Conservation (phyloP, 768 basidiomycete genomes). For the Phylloporus sp. region DNA sequence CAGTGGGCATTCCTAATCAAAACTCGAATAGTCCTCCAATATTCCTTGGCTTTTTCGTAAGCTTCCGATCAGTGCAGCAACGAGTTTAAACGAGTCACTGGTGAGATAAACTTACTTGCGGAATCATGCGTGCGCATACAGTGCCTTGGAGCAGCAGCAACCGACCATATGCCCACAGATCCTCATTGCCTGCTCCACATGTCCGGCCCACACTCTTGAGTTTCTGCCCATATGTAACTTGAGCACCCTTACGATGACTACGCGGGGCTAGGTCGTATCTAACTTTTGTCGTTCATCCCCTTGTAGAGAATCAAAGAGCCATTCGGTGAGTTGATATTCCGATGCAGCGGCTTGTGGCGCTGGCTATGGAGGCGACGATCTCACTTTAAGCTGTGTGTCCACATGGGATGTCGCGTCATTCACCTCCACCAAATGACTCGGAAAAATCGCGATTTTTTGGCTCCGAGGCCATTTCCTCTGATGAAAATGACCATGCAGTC, state of each 20-base stretch:
- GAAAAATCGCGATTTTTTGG: neutral
- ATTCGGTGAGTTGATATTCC: neutral
- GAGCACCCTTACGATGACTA: neutral
- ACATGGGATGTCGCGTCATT: neutral
- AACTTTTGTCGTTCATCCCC: neutral
- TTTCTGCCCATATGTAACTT: neutral
- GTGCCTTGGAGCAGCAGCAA: neutral
- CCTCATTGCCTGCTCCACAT: neutral
- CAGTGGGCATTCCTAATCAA: too few relatives aligned
- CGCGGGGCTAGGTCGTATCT: constrained; percentile 3
- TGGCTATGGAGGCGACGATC: neutral
- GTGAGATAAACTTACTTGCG: too few relatives aligned
- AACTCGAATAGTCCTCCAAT: too few relatives aligned
- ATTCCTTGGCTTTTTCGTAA: too few relatives aligned
- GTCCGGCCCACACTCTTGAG: too few relatives aligned
- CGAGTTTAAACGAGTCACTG: too few relatives aligned
- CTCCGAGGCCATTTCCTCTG: neutral
- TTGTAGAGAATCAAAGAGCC: neutral
- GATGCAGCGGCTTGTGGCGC: neutral
- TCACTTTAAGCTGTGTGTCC: neutral
- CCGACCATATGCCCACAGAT: constrained; percentile 11
- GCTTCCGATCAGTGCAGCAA: too few relatives aligned
- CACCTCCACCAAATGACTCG: neutral
- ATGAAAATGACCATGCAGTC: too few relatives aligned
- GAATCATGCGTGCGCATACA: neutral